phyloP scores from a whole-genome alignment of 164 flowering plant genomes.

The Liquidambar formosana region DNA sequence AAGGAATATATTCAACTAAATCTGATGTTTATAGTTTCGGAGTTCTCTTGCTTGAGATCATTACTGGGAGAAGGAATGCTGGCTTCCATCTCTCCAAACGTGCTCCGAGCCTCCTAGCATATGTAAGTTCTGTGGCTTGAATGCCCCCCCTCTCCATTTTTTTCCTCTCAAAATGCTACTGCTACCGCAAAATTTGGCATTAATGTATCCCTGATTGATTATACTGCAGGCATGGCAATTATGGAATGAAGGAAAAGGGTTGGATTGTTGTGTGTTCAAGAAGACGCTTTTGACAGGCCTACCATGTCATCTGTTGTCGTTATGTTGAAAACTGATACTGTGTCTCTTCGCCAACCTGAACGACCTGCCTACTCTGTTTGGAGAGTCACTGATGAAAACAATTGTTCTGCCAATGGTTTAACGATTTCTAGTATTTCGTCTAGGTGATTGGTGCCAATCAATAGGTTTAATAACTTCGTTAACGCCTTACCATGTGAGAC shows the following conservation, averaged over 20 bases:
- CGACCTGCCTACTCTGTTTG: conserved; percentile 16
- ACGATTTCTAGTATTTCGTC: conserved; percentile 6
- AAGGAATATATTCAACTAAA: conserved; percentile 31
- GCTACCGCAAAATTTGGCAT: background rate
- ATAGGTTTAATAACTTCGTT: background rate
- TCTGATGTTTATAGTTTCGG: conserved; percentile 43
- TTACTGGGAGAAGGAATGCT: conserved; percentile 29
- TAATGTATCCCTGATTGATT: background rate
- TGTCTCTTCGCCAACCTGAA: conserved; percentile 13
- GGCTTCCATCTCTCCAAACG: conserved; percentile 19
- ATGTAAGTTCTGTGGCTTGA: conserved; percentile 6
- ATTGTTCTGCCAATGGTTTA: conserved; percentile 11
- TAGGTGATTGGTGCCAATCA: conserved; percentile 6
- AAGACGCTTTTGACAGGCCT: conserved; percentile 42
- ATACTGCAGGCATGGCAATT: conserved; percentile 44
- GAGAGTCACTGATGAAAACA: background rate
- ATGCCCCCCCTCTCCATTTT: too few relatives aligned
- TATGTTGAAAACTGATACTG: conserved; percentile 19
- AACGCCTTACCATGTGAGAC: background rate
- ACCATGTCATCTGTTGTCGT: conserved; percentile 42
- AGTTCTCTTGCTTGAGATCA: conserved; percentile 36
- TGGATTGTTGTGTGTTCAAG: conserved; percentile 56
- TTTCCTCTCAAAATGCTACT: background rate
- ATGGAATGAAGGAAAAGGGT: conserved; percentile 33
- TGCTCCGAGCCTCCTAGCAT: conserved; percentile 18